Conservation (phyloP, 768 basidiomycete genomes). For the Clathrus columnatus region DNA sequence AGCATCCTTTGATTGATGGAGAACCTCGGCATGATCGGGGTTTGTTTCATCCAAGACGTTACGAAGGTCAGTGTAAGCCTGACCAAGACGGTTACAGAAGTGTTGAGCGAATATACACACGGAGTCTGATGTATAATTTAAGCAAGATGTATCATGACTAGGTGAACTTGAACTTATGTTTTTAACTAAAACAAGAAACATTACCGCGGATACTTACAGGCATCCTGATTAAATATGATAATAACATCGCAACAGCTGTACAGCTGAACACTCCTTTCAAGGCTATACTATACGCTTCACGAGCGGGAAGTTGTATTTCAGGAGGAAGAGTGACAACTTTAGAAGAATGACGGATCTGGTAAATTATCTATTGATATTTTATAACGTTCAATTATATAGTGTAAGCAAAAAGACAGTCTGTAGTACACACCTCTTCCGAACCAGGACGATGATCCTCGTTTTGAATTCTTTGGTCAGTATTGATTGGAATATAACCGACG, state of each 20-base stretch:
- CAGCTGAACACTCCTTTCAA: constrained; percentile 56
- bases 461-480: constrained; percentile 45
- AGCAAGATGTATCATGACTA: no score
- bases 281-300: constrained; percentile 51
- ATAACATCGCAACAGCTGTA: constrained; percentile 45
- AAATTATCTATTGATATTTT: constrained; percentile 37
- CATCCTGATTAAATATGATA: constrained; percentile 52
- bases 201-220: no score
- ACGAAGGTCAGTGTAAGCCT: constrained; percentile 83
- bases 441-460: constrained; percentile 42
- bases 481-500: constrained; percentile 60
- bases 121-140: constrained; percentile 45
- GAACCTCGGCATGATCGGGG: constrained; percentile 82
- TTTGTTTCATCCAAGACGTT: constrained; percentile 86
- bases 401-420: neutral
- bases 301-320: constrained; percentile 41
- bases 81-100: constrained; percentile 91
- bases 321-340: constrained; percentile 42
- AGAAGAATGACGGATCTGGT: constrained; percentile 51
- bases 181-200: no score
- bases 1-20: constrained; percentile 92
- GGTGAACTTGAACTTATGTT: no score
- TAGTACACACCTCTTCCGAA: constrained; percentile 40
- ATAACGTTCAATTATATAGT: neutral
- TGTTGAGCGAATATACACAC: constrained; percentile 99